phyloP scores from a whole-genome alignment of 2,329 filamentous ascomycete species.

The Ascocoryne sarcoides region DNA sequence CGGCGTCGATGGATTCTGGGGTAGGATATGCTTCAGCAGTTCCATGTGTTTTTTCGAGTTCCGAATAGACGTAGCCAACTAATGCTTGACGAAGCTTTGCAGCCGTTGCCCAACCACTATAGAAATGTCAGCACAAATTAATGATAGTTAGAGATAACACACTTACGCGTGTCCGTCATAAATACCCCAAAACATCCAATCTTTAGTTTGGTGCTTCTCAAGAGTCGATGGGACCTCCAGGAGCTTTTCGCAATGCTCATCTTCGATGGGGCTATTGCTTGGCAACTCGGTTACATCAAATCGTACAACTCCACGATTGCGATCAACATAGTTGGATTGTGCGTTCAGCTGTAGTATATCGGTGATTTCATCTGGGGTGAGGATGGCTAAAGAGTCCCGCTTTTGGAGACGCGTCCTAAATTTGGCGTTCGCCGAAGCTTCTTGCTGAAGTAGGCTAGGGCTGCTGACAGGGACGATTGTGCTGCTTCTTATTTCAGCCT shows the following conservation, averaged over 20 bases:
- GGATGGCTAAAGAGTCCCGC: no score
- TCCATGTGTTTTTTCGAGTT: background rate
- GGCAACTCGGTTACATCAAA: background rate
- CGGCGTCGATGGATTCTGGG: background rate
- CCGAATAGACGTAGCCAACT: background rate
- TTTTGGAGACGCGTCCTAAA: no score
- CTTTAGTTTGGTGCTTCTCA: background rate
- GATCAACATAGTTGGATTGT: background rate
- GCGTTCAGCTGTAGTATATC: background rate
- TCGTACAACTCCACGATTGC: background rate
- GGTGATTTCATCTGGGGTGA: background rate
- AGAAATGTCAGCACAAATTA: background rate
- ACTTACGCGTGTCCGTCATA: background rate
- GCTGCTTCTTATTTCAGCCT: no score
- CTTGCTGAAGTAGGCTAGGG: no score
- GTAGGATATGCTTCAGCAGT: background rate
- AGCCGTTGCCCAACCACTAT: background rate
- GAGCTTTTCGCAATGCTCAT: background rate
- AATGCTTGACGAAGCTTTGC: background rate
- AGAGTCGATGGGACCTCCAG: background rate
- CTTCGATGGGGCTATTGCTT: background rate
- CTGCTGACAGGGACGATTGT: no score
- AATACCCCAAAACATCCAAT: constrained; percentile 1
- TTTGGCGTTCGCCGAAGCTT: no score
- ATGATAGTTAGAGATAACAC: no score